Evolutionary conservation across 2,329 filamentous ascomycete species (phyloP), one percentile per base, ranked within the genome.

Genomic region (Bipolaris cookei): DNA sequence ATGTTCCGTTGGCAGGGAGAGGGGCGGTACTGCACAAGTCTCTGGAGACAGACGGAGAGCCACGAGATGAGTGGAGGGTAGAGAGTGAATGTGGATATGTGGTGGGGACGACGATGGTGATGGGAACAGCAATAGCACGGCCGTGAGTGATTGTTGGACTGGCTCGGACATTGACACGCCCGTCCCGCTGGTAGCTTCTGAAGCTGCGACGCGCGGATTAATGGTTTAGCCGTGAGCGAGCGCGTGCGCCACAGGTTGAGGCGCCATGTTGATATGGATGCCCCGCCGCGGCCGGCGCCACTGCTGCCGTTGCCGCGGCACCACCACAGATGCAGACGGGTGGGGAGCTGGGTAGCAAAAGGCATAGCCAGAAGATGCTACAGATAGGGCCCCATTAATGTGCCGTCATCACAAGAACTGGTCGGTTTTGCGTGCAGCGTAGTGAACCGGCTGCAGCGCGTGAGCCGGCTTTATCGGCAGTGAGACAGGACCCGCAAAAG

Each of bases 101-200:
- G 28, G 37, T 30, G 32, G 34, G 18, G 28, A 45, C 30, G 32
- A 44, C 43, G 57, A 50, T 57, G 57, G 42, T 13, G 56, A 51
- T 35, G 38, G 30, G 28, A 47, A 55, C 51, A 52, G 48, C 38
- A 35, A 25, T 35, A 42, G 21, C 28, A 51, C 25, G n/a, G 23
- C 41, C 43, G 44, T 53, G 13, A 21, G 45, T 21, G 45, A 48
- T 28, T 49, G 49, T 39, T 32, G 52, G 23, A 44, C 41, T 32
- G 35, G 28, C 38, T 32, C 28, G 20, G 6, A 38, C 54, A 52
- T 42, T 44, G 46, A 62, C 34, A 50, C 45, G 21, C 35, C 32
- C 43, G 44, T 58, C 49, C 58, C 50, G 52, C 47, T 61, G 55
- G 57, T 62, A 64, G 61, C 61, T 63, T 62, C 61, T 55, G 58